A percentile compares a stretch with the other conserved stretches of the same genome.
Conservation (phyloP, 371 early-diverging fungal genomes). For the Mortierella sp. region DNA sequence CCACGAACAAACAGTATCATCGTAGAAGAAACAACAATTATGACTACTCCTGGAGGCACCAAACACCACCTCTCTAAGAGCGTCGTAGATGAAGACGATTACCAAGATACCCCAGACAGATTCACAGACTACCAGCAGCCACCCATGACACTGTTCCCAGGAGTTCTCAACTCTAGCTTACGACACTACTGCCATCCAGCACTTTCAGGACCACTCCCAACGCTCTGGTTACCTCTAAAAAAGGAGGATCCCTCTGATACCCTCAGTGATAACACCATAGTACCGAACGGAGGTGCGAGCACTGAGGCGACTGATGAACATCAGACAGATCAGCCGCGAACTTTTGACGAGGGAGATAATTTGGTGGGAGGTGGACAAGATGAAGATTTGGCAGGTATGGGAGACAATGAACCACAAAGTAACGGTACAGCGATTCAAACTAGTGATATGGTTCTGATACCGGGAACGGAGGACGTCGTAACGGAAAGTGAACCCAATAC, state of each 20-base stretch:
- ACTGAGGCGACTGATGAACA: background rate
- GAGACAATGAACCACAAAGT: background rate
- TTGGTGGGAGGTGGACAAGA: conserved; percentile 53
- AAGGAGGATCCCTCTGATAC: background rate
- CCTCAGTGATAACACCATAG: background rate
- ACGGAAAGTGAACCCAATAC: background rate
- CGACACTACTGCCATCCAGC: conserved; percentile 81
- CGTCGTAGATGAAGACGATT: conserved; percentile 77
- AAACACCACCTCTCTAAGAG: conserved; percentile 30
- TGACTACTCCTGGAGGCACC: conserved; percentile 23
- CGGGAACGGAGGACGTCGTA: background rate
- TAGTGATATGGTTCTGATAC: background rate
- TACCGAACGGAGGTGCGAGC: background rate
- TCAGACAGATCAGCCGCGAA: conserved; percentile 8
- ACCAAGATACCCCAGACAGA: conserved; percentile 63
- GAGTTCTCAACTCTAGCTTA: conserved; percentile 84
- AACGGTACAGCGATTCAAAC: background rate
- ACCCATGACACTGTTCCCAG: conserved; percentile 76
- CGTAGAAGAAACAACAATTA: background rate
- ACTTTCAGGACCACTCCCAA: conserved; percentile 76
- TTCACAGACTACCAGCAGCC: conserved; percentile 51
- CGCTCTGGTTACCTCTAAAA: conserved; percentile 78
- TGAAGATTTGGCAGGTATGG: conserved; percentile 23
- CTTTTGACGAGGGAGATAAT: conserved; percentile 51
- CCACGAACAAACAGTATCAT: background rate